Percentiles rank a stretch among this genome's conserved stretches.
phyloP scores from a whole-genome alignment of 2,329 filamentous ascomycete species.

The Diaporthe capsici region DNA sequence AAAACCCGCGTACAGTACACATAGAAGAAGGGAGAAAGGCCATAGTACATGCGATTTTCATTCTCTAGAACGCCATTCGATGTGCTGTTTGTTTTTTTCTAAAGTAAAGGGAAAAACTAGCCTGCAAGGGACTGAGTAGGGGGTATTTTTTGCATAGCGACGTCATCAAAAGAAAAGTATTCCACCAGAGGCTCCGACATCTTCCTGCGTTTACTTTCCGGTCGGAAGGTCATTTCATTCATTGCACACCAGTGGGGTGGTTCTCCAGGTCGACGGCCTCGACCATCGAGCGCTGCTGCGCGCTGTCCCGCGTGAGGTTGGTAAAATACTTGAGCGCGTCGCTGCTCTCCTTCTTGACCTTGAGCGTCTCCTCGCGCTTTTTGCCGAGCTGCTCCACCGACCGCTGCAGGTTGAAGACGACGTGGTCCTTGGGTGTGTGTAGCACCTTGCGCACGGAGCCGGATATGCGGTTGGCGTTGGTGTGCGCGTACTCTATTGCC shows the following conservation, averaged over 20 bases:
- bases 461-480: slow-evolving; percentile 87
- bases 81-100: slow-evolving; percentile 25
- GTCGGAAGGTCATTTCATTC: background rate
- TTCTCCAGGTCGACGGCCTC: slow-evolving; percentile 69
- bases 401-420: slow-evolving; percentile 85
- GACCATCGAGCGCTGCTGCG: slow-evolving; percentile 64
- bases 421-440: slow-evolving; percentile 86
- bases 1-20: background rate
- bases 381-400: slow-evolving; percentile 86
- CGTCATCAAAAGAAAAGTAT: slow-evolving; percentile 20
- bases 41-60: background rate
- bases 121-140: slow-evolving; percentile 40
- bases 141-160: slow-evolving; percentile 39
- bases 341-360: slow-evolving; percentile 86
- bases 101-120: slow-evolving; percentile 21
- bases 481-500: slow-evolving; percentile 91
- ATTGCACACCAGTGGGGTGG: slow-evolving; percentile 53
- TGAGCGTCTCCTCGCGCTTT: slow-evolving; percentile 86
- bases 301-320: slow-evolving; percentile 81
- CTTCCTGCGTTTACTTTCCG: background rate
- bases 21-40: no score
- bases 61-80: slow-evolving; percentile 26
- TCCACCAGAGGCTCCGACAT: slow-evolving; percentile 8
- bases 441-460: slow-evolving; percentile 90
- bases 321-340: slow-evolving; percentile 91